Evolutionary conservation across 169 alveolate species (phyloP).

Genomic region (Plasmodium gaboni): DNA sequence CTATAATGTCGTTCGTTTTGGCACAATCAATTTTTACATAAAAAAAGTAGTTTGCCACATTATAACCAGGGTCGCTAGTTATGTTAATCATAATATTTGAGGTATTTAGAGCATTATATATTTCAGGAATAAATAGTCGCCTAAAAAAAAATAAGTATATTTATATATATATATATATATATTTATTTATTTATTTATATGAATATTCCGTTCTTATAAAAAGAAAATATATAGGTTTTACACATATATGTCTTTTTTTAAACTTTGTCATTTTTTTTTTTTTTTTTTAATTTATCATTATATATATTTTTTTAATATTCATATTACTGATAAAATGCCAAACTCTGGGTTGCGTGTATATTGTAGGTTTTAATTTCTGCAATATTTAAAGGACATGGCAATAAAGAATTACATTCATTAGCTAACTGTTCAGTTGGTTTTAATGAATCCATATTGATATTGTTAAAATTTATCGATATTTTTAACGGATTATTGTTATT

Average conservation of each 20-base stretch:
- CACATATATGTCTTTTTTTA: neutral
- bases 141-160: constrained; percentile 3
- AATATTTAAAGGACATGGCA: constrained; percentile 52
- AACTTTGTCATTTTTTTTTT: constrained; percentile 1
- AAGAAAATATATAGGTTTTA: neutral
- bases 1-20: constrained; percentile 23
- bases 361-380: constrained; percentile 3
- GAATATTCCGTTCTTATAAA: neutral
- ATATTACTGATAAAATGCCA: constrained; percentile 56
- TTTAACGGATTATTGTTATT: constrained; percentile 15
- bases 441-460: constrained; percentile 24
- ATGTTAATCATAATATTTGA: constrained; percentile 24
- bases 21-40: constrained; percentile 70
- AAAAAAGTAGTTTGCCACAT: constrained; percentile 45
- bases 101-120: constrained; percentile 14
- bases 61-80: constrained; percentile 35
- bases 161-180: neutral
- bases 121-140: constrained; percentile 58
- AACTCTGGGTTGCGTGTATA: constrained; percentile 39
- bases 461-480: constrained; percentile 35
- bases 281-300: neutral
- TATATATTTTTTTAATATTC: neutral
- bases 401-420: constrained; percentile 24
- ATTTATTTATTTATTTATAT: neutral
- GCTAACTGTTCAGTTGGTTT: constrained; percentile 46